Evolutionary conservation across 148 eudicot species (phyloP).

Genomic region (Vaccinium myrtillus): DNA sequence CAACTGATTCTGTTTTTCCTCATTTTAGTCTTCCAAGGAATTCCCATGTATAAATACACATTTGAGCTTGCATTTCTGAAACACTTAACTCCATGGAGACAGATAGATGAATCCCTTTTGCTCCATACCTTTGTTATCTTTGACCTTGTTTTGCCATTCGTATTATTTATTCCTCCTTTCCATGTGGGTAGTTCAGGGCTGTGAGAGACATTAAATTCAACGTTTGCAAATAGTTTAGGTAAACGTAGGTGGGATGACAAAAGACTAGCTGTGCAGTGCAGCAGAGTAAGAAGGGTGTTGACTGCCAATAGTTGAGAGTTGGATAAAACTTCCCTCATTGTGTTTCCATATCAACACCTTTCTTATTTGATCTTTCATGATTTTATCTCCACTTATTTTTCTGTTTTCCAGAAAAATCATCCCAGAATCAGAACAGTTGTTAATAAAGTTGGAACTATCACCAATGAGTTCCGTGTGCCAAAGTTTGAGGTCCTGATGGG

Average conservation of each 20-base stretch:
- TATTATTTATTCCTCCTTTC: neutral
- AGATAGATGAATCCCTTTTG: neutral
- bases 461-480: slow-evolving; percentile 95
- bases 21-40: neutral
- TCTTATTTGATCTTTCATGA: slow-evolving; percentile 7
- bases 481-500: slow-evolving; percentile 91
- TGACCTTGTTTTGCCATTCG: neutral
- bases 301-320: neutral
- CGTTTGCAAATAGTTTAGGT: neutral
- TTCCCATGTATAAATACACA: neutral
- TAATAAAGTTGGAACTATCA: slow-evolving; percentile 86
- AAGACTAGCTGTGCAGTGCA: neutral
- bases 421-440: slow-evolving; percentile 87
- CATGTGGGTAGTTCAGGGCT: neutral
- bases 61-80: neutral
- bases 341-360: neutral
- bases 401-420: slow-evolving; percentile 69
- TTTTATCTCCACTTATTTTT: slow-evolving; percentile 14
- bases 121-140: neutral
- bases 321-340: neutral
- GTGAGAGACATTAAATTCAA: neutral
- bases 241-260: neutral
- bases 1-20: neutral
- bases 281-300: neutral
- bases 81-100: neutral